Base-by-base conservation (phyloP, 2,329 filamentous ascomycete genomes). In the Alternaria alternata region DNA sequence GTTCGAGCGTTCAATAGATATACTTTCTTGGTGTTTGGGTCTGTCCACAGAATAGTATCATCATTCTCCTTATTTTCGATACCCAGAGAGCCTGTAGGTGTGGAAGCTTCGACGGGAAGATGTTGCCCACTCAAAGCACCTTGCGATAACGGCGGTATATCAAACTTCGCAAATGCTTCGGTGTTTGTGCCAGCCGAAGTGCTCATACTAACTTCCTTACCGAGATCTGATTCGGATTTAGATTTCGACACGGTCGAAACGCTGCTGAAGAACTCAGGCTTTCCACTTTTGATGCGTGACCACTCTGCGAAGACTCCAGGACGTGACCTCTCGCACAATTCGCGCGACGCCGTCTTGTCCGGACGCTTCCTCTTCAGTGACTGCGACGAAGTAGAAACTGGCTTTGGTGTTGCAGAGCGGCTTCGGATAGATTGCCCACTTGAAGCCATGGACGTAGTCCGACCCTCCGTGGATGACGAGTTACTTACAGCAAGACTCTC, bases 1-100 rank as follows among this genome's bases (percentile, higher is more conserved):
- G 87, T 90, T 20, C 84, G 81, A 6, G 81, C 69, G 63, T 89
- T 85, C n/a, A 91, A 74, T 2, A 80, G 56, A 46, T 82, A 82
- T 1, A 66, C 79, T 59, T 84, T 78, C 63, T 83, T 85, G 1
- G 87, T 91, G 8, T 78, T 69, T 0, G 89, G 88, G 66, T 93
- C 86, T 1, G 80, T 81, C 90, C 90, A 93, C 16, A 77, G 60
- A 0, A 87, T 72, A 0, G 78, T 74, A n/a, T 72, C 71, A 49
- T 81, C 80, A 38, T 54, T 24, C 20, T 68, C 46, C 22, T 56
- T 57, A 4, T 57, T 9, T 9, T 44, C 53, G 12, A 49, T n/a
- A n/a, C 8, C n/a, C 3, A 18, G 12, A 1, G 39, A 42, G 18
- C 34, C 8, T 16, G 16, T 22, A 32, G 38, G 11, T 8, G 9